Evolutionary conservation across 2,329 filamentous ascomycete genomes (phyloP).

Genomic region (Ustilaginoidea virens): DNA sequence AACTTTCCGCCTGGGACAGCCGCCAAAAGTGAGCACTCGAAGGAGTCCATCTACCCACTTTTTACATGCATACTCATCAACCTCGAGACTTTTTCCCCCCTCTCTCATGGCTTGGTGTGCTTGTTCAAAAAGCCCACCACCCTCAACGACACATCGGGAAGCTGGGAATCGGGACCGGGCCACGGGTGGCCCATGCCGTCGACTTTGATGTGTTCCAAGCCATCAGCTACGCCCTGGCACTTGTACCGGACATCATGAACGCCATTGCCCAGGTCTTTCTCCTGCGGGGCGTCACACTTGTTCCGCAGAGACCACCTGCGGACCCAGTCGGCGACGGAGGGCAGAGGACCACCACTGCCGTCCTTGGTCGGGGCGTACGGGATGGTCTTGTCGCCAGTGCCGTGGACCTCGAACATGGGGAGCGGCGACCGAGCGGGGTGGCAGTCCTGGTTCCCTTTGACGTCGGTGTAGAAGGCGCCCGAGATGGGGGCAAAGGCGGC

Average conservation of each 20-base stretch:
- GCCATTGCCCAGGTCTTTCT: constrained; percentile 3
- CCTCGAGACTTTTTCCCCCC: too few relatives aligned
- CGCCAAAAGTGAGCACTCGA: too few relatives aligned
- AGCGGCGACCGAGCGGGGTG: constrained; percentile 23
- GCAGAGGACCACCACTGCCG: constrained; percentile 25
- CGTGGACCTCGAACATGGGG: constrained; percentile 35
- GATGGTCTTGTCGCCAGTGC: constrained; percentile 29
- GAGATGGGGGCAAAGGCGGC: constrained; percentile 25
- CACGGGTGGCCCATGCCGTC: constrained; percentile 7
- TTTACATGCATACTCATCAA: too few relatives aligned
- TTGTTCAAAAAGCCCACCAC: constrained; percentile 6
- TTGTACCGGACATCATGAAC: constrained; percentile 7
- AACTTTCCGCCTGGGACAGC: too few relatives aligned
- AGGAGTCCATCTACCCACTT: too few relatives aligned
- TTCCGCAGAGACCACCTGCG: constrained; percentile 20
- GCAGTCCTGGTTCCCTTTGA: constrained; percentile 12
- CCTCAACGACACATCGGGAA: constrained; percentile 3
- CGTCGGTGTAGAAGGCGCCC: constrained; percentile 26
- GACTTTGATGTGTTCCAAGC: constrained; percentile 8
- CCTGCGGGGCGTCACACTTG: constrained; percentile 4
- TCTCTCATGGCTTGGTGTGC: constrained; percentile 2
- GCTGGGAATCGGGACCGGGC: constrained; percentile 4
- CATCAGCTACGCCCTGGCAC: constrained; percentile 6
- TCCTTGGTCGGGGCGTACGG: constrained; percentile 22
- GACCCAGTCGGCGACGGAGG: constrained; percentile 25